Percentiles rank a stretch among this genome's conserved stretches.
These are phyloP conservation scores for Vigna mungo DNA, from an alignment of 306 rosid species.

Conservation along the genomic window DNA sequence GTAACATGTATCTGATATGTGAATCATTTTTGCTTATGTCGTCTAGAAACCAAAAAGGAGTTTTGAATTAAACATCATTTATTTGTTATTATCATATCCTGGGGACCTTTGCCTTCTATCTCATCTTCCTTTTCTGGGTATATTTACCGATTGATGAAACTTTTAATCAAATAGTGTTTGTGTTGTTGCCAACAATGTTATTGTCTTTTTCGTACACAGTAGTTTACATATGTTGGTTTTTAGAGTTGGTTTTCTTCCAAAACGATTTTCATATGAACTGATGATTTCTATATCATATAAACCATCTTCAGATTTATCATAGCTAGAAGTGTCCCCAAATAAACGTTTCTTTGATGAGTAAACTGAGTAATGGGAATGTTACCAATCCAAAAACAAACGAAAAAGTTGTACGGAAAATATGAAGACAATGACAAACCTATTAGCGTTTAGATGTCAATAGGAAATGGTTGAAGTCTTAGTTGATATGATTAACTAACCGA, in stretches of 20 bases:
- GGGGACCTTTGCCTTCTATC: background rate
- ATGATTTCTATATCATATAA: background rate
- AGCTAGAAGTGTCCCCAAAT: background rate
- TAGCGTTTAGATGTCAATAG: background rate
- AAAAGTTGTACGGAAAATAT: background rate
- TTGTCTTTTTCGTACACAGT: background rate
- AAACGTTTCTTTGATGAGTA: conserved; percentile 10
- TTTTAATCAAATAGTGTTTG: conserved; percentile 10
- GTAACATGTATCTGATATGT: background rate
- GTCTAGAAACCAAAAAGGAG: background rate
- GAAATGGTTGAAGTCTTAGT: background rate
- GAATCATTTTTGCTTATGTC: background rate
- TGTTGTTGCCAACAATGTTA: background rate
- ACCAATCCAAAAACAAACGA: conserved; percentile 1
- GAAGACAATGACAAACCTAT: background rate
- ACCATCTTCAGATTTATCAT: conserved; percentile 1
- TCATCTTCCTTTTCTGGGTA: background rate
- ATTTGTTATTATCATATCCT: background rate
- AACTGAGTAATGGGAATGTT: background rate
- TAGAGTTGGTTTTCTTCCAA: background rate
- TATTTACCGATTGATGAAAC: background rate
- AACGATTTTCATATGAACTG: conserved; percentile 6
- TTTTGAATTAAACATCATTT: conserved; percentile 7
- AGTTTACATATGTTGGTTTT: conserved; percentile 15
- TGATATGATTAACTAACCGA: background rate